Evolutionary conservation across 768 basidiomycete genomes (phyloP).

Genomic region (Trametes cingulata): DNA sequence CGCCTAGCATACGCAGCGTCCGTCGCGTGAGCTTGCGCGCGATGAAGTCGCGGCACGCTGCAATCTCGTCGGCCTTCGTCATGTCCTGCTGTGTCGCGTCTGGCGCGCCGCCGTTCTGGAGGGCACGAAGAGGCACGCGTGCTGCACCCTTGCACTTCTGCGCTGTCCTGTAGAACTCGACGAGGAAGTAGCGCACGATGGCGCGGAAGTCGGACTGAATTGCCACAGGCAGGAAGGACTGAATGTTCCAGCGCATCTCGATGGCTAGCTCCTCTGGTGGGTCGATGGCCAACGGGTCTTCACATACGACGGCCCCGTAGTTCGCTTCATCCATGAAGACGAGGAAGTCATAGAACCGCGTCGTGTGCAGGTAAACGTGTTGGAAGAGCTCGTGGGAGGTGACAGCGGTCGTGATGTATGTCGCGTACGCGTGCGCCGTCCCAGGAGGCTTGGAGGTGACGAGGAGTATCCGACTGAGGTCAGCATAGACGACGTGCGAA

Average conservation of each 20-base stretch:
- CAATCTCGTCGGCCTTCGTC: conserved; percentile 67
- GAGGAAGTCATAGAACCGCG: conserved; percentile 90
- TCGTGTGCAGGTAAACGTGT: conserved; percentile 83
- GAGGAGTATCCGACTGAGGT: conserved; percentile 87
- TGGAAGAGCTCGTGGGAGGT: conserved; percentile 95
- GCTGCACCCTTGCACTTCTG: conserved; percentile 58
- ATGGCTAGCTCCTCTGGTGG: conserved; percentile 68
- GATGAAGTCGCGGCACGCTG: conserved; percentile 74
- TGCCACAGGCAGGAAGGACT: conserved; percentile 81
- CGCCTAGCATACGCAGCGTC: conserved; percentile 68
- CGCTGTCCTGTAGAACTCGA: conserved; percentile 78
- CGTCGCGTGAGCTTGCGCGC: conserved; percentile 77
- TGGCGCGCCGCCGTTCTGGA: conserved; percentile 60
- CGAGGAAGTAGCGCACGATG: conserved; percentile 78
- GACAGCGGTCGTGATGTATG: conserved; percentile 91
- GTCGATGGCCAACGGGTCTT: conserved; percentile 70
- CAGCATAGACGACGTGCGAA: conserved; percentile 90
- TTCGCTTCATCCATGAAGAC: conserved; percentile 97
- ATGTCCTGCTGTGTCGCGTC: conserved; percentile 67
- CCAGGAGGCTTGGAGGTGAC: conserved; percentile 96
- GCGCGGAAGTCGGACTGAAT: conserved; percentile 76
- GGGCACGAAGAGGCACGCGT: conserved; percentile 70
- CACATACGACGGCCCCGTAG: conserved; percentile 85
- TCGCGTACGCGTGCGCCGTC: conserved; percentile 93
- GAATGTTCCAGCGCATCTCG: conserved; percentile 92